Conservation (phyloP, 768 basidiomycete genomes). For the Rhizopogon salebrosus region DNA sequence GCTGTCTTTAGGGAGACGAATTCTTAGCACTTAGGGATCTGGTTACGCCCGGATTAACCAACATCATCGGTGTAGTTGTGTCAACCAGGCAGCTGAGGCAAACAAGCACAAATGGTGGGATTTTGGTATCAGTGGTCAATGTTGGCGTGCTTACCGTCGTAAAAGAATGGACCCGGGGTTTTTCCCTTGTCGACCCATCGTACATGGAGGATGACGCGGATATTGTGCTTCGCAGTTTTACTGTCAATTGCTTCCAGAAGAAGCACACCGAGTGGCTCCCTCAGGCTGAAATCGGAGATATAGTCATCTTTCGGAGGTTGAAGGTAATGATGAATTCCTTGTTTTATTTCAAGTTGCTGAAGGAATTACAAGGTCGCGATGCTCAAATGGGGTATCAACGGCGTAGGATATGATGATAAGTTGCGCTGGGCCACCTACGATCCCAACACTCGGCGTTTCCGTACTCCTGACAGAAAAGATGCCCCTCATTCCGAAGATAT, state of each 20-base stretch:
- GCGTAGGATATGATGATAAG: slow-evolving; percentile 41
- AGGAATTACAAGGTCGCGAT: slow-evolving; percentile 24
- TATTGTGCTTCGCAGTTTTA: slow-evolving; percentile 10
- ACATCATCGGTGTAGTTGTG: slow-evolving; percentile 28
- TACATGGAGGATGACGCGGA: slow-evolving; percentile 26
- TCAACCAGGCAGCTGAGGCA: slow-evolving; percentile 7
- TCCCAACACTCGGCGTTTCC: slow-evolving; percentile 29
- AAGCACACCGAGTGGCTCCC: slow-evolving; percentile 47
- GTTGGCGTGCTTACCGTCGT: background rate
- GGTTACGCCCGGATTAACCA: slow-evolving; percentile 13
- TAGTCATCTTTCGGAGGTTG: slow-evolving; percentile 45
- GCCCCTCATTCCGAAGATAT: slow-evolving; percentile 30
- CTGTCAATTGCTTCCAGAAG: slow-evolving; percentile 49
- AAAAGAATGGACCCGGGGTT: slow-evolving; percentile 41
- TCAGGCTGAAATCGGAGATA: slow-evolving; percentile 38
- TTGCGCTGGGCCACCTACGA: slow-evolving; percentile 55
- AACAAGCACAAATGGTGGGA: slow-evolving; percentile 25
- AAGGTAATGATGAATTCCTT: slow-evolving; percentile 33
- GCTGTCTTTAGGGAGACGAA: slow-evolving; percentile 17
- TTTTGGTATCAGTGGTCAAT: background rate
- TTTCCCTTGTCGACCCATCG: slow-evolving; percentile 52
- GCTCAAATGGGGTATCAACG: slow-evolving; percentile 27
- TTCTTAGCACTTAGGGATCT: slow-evolving; percentile 17
- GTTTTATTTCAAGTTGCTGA: background rate
- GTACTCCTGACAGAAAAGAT: slow-evolving; percentile 32